These are phyloP conservation scores for Thuja plicata DNA, from an alignment of 83 land plant genomes.

Conservation along the genomic window DNA sequence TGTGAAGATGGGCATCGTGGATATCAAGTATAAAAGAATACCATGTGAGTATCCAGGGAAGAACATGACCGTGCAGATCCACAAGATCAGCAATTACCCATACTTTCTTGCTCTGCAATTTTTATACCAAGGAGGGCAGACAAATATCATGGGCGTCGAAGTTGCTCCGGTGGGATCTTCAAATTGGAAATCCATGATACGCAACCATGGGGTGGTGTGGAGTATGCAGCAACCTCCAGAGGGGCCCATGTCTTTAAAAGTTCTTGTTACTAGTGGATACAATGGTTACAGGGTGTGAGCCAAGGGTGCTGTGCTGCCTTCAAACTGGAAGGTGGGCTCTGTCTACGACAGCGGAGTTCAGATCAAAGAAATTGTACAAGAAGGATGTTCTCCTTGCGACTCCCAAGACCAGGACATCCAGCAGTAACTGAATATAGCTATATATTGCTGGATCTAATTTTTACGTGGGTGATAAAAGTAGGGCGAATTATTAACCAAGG, in stretches of 20 bases:
- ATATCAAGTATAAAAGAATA: constrained; percentile 49
- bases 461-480: too few relatives aligned
- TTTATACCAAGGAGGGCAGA: constrained; percentile 64
- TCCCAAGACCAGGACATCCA: too few relatives aligned
- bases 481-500: too few relatives aligned
- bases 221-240: background rate
- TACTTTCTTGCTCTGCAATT: constrained; percentile 45
- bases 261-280: constrained; percentile 19
- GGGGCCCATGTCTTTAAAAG: constrained; percentile 11
- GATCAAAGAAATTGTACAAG: background rate
- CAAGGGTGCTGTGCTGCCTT: constrained; percentile 13
- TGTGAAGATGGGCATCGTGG: constrained; percentile 26
- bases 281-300: constrained; percentile 22
- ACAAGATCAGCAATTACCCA: constrained; percentile 48
- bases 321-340: constrained; percentile 19
- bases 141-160: constrained; percentile 41
- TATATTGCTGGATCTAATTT: too few relatives aligned
- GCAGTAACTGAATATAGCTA: too few relatives aligned
- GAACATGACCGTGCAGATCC: constrained; percentile 45
- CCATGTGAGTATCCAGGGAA: constrained; percentile 51
- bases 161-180: constrained; percentile 30
- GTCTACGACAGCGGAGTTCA: constrained; percentile 20
- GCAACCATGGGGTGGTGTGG: constrained; percentile 17
- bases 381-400: constrained; percentile 2
- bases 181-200: constrained; percentile 14